Evolutionary conservation across 192 early-diverging fungal genomes (phyloP), one percentile per base, ranked within the genome.

Genomic region (Phycomyces nitens): DNA sequence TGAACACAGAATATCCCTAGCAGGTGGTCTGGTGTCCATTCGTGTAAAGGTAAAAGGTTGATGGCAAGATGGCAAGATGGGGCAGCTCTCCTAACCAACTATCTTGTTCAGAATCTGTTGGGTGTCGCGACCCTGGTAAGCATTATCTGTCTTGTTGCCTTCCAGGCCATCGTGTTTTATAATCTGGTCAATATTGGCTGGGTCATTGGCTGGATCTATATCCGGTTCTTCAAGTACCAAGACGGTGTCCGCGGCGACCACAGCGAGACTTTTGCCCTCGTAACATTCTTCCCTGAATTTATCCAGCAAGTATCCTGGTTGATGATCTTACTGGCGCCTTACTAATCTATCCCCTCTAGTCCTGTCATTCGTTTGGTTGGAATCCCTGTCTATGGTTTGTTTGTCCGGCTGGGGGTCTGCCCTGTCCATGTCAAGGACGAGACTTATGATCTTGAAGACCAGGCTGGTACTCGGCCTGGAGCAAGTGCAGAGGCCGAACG

Each of bases 201-300:
- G 16, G 52, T 89, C 9, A 81, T 84, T 41, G 74, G 88, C 0
- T 98, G 94, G 88, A 62, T 91, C 0, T 95, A 94, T 67, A 81
- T 90, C 50, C 82, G 94, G 16, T 96, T 94, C 80, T 94, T 87
- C 76, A 90, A 88, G 58, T 62, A 77, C 24, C 83, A 94, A 53
- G 90, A 92, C 64, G 84, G 89, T 14, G 79, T 92, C 16, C 75
- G 75, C 41, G 96, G 96, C 50, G 96, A 96, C 66, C 84, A 91
- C 22, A 90, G 89, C 69, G 94, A 95, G 44, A 87, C 92, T 0
- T 98, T 98, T 84, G 87, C 89, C 0, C 89, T 98, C 60, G 83
- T 78, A 1, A 92, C 91, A 18, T 96, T 98, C 62, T 98, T 93
- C 72, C 96, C 96, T 3, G 92, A 94, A 47, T 73, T 83, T 52